Base-by-base conservation (phyloP, 805 yeast genomes). In the Hanseniaspora hatyaiensis region DNA sequence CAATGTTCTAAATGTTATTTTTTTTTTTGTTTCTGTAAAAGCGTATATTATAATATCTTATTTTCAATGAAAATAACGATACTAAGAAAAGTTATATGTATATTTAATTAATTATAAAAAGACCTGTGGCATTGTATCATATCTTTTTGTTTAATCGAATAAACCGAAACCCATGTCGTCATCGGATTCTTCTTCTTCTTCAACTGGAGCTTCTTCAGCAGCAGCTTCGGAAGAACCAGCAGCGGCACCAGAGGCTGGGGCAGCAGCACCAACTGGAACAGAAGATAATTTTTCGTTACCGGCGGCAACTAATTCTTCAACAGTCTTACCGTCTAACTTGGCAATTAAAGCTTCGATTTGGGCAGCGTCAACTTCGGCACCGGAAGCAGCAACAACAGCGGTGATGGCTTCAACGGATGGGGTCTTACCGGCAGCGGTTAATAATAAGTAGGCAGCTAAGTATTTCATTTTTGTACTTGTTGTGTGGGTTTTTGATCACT, bases 401-500 rank as follows among this genome's bases (percentile, higher is more conserved):
- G 84, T 74, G 77, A 92, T 77, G 71, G 86, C 89, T 66, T 82
- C 79, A 62, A 95, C 94, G 61, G 95, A 75, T 73, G 98, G 97
- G 64, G 92, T 66, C 68, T 87, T 70, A 70, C 97, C 98, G 73
- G 95, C 95, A 71, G 92, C 87, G 75, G 82, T 87, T 73, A 92
- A 80, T 75, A 89, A 82, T 73, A 92, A 82, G 79, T 92, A 92
- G 73, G 98, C 97, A 75, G 98, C 98, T 75, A 92, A 82, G 81
- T 89, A 89, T 84, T 87, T 92, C 96, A 87, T 76, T 67, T 51
- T 52, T 38, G 47, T 47, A 37, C 23, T 26, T 16, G 22, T 16
- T 24, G 32, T 37, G 31, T 26, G 40, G 40, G 16, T 36, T 23
- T 6, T 26, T 26, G 6, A 8, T 11, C 29, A 26, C 6, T 8